Conservation (phyloP, 768 basidiomycete species). For the Boletus vinaceobasis region DNA sequence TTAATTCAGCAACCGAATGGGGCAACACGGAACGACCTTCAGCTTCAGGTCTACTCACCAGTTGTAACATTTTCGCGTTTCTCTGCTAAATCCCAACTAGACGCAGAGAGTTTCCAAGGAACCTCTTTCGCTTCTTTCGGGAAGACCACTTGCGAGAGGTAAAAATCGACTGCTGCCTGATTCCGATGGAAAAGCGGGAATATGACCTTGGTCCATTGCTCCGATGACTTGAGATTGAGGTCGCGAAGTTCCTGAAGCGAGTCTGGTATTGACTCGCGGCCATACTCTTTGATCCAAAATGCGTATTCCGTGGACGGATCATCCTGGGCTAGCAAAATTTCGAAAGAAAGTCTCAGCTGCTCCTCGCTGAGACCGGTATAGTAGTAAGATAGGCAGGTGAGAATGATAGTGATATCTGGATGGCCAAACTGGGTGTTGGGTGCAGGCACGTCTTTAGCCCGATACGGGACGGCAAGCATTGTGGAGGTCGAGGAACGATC, state of each 20-base stretch:
- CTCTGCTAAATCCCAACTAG: no score
- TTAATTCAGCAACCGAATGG: background rate
- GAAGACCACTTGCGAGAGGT: no score
- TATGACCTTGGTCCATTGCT: slow-evolving; percentile 1
- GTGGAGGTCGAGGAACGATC: no score
- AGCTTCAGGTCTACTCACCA: no score
- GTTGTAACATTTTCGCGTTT: no score
- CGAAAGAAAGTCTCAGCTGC: background rate
- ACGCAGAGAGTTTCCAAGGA: no score
- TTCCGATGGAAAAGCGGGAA: slow-evolving; percentile 2
- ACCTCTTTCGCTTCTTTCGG: no score
- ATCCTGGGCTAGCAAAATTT: background rate
- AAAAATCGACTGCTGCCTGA: no score
- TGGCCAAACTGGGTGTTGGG: slow-evolving; percentile 34
- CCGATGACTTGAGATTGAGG: slow-evolving; percentile 3
- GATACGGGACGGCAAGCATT: slow-evolving; percentile 33
- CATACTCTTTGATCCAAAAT: background rate
- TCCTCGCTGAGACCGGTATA: slow-evolving; percentile 12
- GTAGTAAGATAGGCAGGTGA: slow-evolving; percentile 34
- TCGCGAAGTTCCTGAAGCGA: background rate
- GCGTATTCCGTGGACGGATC: slow-evolving; percentile 1
- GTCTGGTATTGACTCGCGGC: background rate
- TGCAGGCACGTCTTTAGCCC: slow-evolving; percentile 34
- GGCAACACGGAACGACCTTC: no score
- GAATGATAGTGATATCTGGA: slow-evolving; percentile 31